These are phyloP conservation scores for Ascodesmis nigricans DNA, from an alignment of 495 filamentous ascomycete genomes.

Conservation along the genomic window DNA sequence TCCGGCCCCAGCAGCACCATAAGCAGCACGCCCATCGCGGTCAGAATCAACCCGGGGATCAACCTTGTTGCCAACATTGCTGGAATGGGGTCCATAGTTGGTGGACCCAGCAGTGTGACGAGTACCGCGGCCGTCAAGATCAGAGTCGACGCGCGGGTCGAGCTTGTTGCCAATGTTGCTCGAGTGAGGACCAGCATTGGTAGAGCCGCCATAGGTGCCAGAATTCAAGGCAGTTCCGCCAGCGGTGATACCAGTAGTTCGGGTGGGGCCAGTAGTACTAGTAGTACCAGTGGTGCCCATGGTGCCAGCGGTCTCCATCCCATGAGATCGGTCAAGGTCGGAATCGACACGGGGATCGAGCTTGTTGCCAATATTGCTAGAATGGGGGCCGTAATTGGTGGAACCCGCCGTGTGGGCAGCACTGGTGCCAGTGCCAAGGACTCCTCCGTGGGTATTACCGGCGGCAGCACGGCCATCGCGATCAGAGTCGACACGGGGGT, in stretches of 20 bases:
- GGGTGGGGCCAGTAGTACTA: conserved; percentile 15
- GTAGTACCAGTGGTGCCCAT: conserved; percentile 6
- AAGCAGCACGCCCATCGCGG: conserved; percentile 29
- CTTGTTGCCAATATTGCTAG: conserved; percentile 25
- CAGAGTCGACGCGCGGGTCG: conserved; percentile 32
- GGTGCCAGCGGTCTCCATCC: conserved; percentile 6
- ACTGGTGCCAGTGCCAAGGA: conserved; percentile 6
- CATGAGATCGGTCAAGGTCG: conserved; percentile 21
- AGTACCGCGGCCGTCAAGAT: conserved; percentile 22
- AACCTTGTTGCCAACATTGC: conserved; percentile 30
- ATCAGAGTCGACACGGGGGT: conserved; percentile 10
- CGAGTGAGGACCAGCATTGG: conserved; percentile 29
- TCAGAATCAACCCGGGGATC: conserved; percentile 29
- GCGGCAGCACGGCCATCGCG: not conserved
- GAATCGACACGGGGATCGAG: conserved; percentile 31
- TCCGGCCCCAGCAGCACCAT: conserved; percentile 6
- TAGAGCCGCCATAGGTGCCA: conserved; percentile 10
- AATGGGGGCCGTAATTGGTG: conserved; percentile 26
- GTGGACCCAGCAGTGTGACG: conserved; percentile 15
- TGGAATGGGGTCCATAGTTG: too few species aligned
- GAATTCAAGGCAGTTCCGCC: conserved; percentile 10
- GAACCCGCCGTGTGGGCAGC: conserved; percentile 8
- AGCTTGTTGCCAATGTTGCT: conserved; percentile 27
- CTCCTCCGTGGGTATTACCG: conserved; percentile 4
- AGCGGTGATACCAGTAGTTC: conserved; percentile 1